Evolutionary conservation across 208 protist species (phyloP), one percentile per base, ranked within the genome.

Genomic region (Leptomonas pyrrhocoris): DNA sequence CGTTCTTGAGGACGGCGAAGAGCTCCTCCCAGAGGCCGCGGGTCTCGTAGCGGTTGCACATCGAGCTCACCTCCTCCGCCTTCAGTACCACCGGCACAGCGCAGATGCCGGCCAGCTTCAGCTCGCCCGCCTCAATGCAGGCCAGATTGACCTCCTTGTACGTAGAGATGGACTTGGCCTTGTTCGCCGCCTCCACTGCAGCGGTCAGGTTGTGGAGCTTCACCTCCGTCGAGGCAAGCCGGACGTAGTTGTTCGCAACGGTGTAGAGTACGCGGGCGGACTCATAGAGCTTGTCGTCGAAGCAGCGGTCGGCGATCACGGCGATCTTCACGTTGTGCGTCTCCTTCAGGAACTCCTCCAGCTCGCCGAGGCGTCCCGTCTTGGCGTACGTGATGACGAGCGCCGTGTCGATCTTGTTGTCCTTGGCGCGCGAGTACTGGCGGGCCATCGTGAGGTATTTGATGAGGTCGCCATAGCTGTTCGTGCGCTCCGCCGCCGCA

Each of bases 261-360:
- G 77, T 97, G 93, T 99, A 99, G 21, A 99, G 84, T 28, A 99
- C 91, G 66, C 97, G 96, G 12, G 99, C 99, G 13, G 99, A 98
- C 61, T 99, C 96, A 73, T 98, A 99, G 19, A 99, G 78, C 57
- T 81, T 78, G 63, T 99, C 96, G 49, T 98, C 88, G 82, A 98
- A 99, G 90, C 98, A 99, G 59, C 97, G 93, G 70, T 99, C 98
- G 30, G 97, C 99, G 28, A 99, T 95, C 13, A 70, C 69, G 74
- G 95, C 90, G 49, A 99, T 94, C 77, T 99, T 88, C 43, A 98
- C 97, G 48, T 94, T 94, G 89, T 99, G 99, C 25, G 99, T 97
- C 31, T 91, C 83, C 48, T 94, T 94, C 56, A 99, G 92, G 76
- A 99, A 99, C 66, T 99, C 98, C 86, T 99, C 99, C 34, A 99